A percentile compares a stretch with the other conserved stretches of the same genome.
These are phyloP conservation scores for Oropetium thomaeum DNA, from an alignment of 176 grass and related monocot genomes.

Conservation along the genomic window DNA sequence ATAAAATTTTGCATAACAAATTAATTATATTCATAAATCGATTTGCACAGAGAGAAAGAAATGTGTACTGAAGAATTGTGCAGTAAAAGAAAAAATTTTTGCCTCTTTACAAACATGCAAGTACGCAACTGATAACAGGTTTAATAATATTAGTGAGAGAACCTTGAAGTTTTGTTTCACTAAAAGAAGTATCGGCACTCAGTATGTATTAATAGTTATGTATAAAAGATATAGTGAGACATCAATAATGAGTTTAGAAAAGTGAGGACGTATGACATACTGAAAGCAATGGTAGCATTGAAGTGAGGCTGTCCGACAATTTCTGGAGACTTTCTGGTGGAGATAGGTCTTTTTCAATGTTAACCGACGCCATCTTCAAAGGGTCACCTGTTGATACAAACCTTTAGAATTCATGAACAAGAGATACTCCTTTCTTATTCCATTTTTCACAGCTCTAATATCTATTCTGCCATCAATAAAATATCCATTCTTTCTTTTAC, in stretches of 20 bases:
- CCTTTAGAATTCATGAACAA: background rate
- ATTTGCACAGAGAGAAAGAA: background rate
- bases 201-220: background rate
- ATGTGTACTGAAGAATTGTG: background rate
- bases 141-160: background rate
- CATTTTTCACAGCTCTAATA: background rate
- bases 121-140: background rate
- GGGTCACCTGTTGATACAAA: slow-evolving; percentile 57
- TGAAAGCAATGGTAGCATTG: slow-evolving; percentile 81
- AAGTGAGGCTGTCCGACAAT: slow-evolving; percentile 70
- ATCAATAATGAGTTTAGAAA: background rate
- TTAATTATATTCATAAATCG: background rate
- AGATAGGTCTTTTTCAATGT: slow-evolving; percentile 58
- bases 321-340: slow-evolving; percentile 62
- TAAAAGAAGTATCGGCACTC: background rate
- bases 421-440: background rate
- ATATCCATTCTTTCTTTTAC: background rate
- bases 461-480: background rate
- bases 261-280: slow-evolving; percentile 36
- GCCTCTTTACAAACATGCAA: background rate
- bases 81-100: background rate
- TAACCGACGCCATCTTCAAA: slow-evolving; percentile 84
- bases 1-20: background rate
- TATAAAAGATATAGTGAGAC: background rate
- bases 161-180: background rate